Percentiles rank a stretch among this genome's conserved stretches.
These are phyloP conservation scores for Suillus fuscotomentosus DNA, from an alignment of 768 basidiomycete genomes.

Conservation along the genomic window DNA sequence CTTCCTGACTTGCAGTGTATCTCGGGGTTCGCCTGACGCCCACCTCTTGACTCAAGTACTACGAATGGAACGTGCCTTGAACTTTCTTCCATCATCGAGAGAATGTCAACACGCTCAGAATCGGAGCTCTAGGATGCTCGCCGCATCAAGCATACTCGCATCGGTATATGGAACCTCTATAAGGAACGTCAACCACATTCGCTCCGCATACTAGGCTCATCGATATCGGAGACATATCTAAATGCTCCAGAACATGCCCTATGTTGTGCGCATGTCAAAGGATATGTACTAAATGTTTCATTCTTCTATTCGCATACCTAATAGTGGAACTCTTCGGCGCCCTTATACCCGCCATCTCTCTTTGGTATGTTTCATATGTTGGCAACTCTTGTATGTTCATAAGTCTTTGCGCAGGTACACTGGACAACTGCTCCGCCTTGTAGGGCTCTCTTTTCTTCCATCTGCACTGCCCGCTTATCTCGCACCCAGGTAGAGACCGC, in stretches of 20 bases:
- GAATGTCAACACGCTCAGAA: constrained; percentile 11
- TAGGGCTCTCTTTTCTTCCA: no score
- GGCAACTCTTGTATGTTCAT: no score
- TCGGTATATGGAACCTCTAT: constrained; percentile 55
- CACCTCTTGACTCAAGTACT: not conserved
- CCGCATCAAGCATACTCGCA: constrained; percentile 15
- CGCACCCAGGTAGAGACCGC: no score
- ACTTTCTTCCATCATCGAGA: not conserved
- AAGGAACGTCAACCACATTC: constrained; percentile 40
- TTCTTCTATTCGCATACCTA: no score
- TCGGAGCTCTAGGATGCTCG: constrained; percentile 37
- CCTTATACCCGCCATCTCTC: constrained; percentile 58
- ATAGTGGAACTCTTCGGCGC: constrained; percentile 15
- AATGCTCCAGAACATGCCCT: constrained; percentile 50
- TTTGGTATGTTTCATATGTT: constrained; percentile 45
- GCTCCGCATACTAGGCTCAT: constrained; percentile 36
- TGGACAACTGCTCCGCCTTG: no score
- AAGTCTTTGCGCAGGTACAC: no score
- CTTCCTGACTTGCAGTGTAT: no score
- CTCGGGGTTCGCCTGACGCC: not conserved
- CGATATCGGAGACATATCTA: constrained; percentile 48
- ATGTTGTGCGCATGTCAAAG: constrained; percentile 63
- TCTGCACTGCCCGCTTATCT: no score
- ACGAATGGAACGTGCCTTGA: not conserved
- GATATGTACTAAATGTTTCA: constrained; percentile 45